Base-by-base conservation (phyloP, 2,329 filamentous ascomycete genomes). In the Stagonosporopsis tanaceti region DNA sequence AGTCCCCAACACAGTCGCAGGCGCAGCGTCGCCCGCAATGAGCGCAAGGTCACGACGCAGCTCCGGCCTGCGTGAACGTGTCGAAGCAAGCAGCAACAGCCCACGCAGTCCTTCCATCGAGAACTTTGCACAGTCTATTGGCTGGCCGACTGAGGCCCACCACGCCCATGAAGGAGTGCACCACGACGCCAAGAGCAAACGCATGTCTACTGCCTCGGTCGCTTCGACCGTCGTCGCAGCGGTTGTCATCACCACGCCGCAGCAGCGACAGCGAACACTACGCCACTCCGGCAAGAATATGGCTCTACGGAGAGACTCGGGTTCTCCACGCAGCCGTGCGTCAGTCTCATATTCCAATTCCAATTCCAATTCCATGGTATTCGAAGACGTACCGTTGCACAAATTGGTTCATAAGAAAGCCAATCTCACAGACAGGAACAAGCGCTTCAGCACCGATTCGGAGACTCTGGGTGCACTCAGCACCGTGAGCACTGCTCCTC, bases 161-260 rank as follows among this genome's bases (percentile, higher is more conserved):
- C 75, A 59, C 60, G 70, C 42, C 50, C 68, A 47, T 47, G 53
- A 40, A 4, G 60, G 59, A 15, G 64, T 64, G 35, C 56, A 73
- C 20, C 67, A 62, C 45, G 74, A 76, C 32, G 60, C 64, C 9
- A 72, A 74, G 34, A 67, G 67, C 35, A 78, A 78, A 61, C 79
- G 84, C 40, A 73, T 80, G 20, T 87, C 85, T 14, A 78, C 70
- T 15, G 71, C 80, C 2, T 87, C 85, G 2, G 79, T 79, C 22
- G 78, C 80, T 11, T 86, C 84, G 6, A 84, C 83, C 0, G 76
- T 86, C 15, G 83, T 79, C 7, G 77, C 85, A 72, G 84, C 82
- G 12, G 78, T 84, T 66, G 83, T 87, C 28, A 79, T 86, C 41
- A 77, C 83, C 17, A 78, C 79, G 15, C 80, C 81, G 4, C 80